Evolutionary conservation across 805 yeast species (phyloP).

Genomic region (Zygosaccharomyces siamensis): DNA sequence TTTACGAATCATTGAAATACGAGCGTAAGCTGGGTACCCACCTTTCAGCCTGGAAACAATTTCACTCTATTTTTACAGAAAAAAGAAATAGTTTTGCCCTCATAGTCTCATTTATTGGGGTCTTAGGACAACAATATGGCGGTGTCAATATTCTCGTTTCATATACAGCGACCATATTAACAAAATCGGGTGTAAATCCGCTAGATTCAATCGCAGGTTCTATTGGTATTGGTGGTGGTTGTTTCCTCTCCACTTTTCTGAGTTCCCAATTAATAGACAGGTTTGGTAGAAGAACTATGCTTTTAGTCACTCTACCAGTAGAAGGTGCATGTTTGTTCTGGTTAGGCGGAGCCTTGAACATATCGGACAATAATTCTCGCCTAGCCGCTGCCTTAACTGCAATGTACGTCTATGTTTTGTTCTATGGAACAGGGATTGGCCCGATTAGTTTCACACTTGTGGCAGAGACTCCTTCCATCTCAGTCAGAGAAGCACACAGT

Average conservation of each 20-base stretch:
- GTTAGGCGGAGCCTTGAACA: conserved; percentile 45
- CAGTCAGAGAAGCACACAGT: conserved; percentile 48
- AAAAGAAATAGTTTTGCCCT: conserved; percentile 52
- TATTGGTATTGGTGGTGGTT: conserved; percentile 57
- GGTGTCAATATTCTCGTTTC: conserved; percentile 66
- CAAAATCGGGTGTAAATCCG: conserved; percentile 47
- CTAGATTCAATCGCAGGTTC: conserved; percentile 50
- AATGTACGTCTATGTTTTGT: conserved; percentile 43
- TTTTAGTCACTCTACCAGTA: conserved; percentile 54
- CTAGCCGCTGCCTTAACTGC: conserved; percentile 43
- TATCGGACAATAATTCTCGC: conserved; percentile 36
- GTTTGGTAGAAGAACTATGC: conserved; percentile 63
- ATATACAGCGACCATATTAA: conserved; percentile 56
- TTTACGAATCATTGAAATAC: conserved; percentile 30
- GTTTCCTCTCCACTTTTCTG: conserved; percentile 49
- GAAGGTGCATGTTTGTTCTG: conserved; percentile 52
- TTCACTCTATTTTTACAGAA: conserved; percentile 42
- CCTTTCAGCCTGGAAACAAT: conserved; percentile 50
- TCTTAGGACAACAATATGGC: conserved; percentile 63
- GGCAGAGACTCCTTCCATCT: conserved; percentile 50
- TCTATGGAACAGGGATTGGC: conserved; percentile 50
- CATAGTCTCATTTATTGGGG: conserved; percentile 60
- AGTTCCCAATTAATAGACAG: conserved; percentile 55
- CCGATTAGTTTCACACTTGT: conserved; percentile 52
- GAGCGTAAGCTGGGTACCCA: conserved; percentile 42